Conservation (phyloP, 2,329 filamentous ascomycete species). For the Xylaria digitata region DNA sequence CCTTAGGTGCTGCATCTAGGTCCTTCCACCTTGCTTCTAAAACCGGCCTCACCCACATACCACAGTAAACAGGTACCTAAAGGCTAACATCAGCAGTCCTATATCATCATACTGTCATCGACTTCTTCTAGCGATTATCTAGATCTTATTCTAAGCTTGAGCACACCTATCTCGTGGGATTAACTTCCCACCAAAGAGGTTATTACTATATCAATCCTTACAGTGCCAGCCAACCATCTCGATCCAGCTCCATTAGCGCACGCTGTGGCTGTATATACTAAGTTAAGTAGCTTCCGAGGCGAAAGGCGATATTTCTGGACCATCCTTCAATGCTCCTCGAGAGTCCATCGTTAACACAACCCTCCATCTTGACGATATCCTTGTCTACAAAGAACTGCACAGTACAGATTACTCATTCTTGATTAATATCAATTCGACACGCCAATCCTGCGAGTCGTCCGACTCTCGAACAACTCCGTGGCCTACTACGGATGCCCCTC, state of each 20-base stretch:
- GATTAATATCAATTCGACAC: slow-evolving; percentile 18
- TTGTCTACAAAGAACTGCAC: slow-evolving; percentile 6
- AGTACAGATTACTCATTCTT: not conserved
- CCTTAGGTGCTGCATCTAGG: too few species aligned
- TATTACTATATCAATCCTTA: not conserved
- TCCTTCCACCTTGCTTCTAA: too few species aligned
- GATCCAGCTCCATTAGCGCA: not conserved
- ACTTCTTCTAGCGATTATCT: too few species aligned
- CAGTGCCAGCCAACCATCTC: not conserved
- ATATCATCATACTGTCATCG: too few species aligned
- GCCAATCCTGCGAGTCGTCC: slow-evolving; percentile 1
- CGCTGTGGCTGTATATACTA: not conserved
- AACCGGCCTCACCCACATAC: too few species aligned
- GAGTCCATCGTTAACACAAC: not conserved
- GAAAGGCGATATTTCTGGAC: slow-evolving; percentile 3
- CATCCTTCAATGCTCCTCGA: not conserved
- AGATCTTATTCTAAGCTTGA: too few species aligned
- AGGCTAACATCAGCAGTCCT: too few species aligned
- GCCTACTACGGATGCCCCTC: slow-evolving; percentile 18
- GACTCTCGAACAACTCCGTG: slow-evolving; percentile 5
- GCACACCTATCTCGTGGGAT: not conserved
- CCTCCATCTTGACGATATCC: slow-evolving; percentile 5
- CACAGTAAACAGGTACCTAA: too few species aligned
- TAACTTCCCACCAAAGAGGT: slow-evolving; percentile 4
- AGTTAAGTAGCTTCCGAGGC: too few species aligned